phyloP scores from a whole-genome alignment of 164 flowering plant species.

The Nelumbo lutea region DNA sequence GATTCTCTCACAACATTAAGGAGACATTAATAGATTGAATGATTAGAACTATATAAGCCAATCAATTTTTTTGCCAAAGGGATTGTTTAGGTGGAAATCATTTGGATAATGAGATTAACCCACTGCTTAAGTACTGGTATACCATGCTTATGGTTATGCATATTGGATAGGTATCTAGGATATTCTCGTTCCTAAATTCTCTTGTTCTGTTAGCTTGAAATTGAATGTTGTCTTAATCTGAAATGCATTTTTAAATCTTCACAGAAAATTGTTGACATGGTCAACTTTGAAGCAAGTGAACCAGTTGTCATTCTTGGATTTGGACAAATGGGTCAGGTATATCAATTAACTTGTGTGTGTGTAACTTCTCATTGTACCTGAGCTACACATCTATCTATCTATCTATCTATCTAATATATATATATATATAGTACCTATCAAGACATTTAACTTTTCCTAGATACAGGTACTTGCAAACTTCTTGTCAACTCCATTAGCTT shows the following conservation, averaged over 20 bases:
- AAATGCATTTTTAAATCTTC: conserved; percentile 10
- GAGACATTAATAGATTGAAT: background rate
- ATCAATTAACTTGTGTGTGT: background rate
- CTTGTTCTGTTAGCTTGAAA: background rate
- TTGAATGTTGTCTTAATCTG: conserved; percentile 3
- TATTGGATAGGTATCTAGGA: background rate
- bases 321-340: conserved; percentile 98
- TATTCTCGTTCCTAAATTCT: conserved; percentile 1
- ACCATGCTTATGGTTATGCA: background rate
- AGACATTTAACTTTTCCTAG: conserved; percentile 10
- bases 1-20: background rate
- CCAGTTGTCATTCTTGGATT: conserved; percentile 95
- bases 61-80: background rate
- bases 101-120: background rate
- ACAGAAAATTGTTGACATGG: conserved; percentile 57
- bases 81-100: background rate
- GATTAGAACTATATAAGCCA: background rate
- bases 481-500: conserved; percentile 80
- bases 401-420: background rate
- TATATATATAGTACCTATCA: no score
- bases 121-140: background rate
- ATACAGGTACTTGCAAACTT: conserved; percentile 92
- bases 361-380: background rate
- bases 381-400: background rate
- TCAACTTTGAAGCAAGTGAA: conserved; percentile 69